Evolutionary conservation across 2,329 filamentous ascomycete species (phyloP).

Genomic region (Venturiaceae sp.): DNA sequence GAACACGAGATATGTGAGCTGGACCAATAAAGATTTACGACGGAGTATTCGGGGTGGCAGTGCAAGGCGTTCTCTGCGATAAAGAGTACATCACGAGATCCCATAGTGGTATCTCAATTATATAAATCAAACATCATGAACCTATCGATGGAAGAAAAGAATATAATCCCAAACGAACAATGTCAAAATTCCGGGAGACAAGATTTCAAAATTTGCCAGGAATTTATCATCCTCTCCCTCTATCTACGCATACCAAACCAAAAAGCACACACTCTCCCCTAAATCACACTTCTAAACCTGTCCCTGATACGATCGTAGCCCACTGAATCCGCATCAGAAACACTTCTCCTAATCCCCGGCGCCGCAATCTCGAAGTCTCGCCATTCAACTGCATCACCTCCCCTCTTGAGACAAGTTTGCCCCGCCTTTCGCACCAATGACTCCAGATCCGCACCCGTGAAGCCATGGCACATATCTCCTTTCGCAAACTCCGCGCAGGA

Average conservation of each 20-base stretch:
- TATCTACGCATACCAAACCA: neutral
- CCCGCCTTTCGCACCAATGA: conserved; percentile 50
- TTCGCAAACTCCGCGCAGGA: conserved; percentile 54
- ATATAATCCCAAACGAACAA: neutral
- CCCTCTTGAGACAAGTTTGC: conserved; percentile 42
- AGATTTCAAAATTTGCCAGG: neutral
- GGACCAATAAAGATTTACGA: no score
- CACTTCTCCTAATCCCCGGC: conserved; percentile 36
- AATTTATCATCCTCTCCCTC: neutral
- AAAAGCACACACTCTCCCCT: neutral
- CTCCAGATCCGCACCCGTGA: conserved; percentile 61
- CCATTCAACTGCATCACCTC: conserved; percentile 33
- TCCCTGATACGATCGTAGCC: conserved; percentile 46
- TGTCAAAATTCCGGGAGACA: neutral
- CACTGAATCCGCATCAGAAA: conserved; percentile 46
- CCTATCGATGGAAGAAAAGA: neutral
- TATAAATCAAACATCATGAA: neutral
- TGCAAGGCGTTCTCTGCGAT: no score
- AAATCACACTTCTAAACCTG: conserved; percentile 24
- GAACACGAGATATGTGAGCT: no score
- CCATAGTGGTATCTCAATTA: no score
- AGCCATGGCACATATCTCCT: conserved; percentile 60
- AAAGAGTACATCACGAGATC: no score
- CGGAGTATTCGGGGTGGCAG: no score
- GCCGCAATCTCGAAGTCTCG: conserved; percentile 36